phyloP scores from a whole-genome alignment of 2,329 filamentous ascomycete genomes.

The Intubia oerlemansii region DNA sequence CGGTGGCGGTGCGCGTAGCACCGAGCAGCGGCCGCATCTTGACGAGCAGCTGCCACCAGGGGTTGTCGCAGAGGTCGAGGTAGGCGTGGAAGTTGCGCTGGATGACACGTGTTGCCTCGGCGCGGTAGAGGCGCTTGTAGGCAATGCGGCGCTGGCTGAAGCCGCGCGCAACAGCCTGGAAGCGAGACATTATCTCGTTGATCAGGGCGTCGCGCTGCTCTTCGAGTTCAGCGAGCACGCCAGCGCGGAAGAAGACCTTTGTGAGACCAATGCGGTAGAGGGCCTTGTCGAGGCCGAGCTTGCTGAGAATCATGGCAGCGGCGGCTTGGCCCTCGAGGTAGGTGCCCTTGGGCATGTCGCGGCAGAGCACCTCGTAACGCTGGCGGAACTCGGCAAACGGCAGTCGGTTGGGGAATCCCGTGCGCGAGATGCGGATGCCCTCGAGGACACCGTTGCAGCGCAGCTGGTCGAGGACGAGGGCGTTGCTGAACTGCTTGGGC shows the following conservation, averaged over 20 bases:
- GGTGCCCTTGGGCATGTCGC: slow-evolving; percentile 11
- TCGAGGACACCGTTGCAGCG: slow-evolving; percentile 98
- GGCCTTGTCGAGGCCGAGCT: slow-evolving; percentile 63
- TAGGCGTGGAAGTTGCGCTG: slow-evolving; percentile 90
- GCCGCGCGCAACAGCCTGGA: slow-evolving; percentile 80
- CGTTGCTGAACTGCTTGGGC: slow-evolving; percentile 76
- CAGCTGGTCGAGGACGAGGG: slow-evolving; percentile 91
- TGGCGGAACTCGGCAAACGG: slow-evolving; percentile 87
- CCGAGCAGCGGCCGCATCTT: slow-evolving; percentile 91
- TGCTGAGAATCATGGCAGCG: slow-evolving; percentile 71
- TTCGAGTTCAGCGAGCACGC: slow-evolving; percentile 88
- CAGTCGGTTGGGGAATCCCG: slow-evolving; percentile 86
- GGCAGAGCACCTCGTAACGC: slow-evolving; percentile 85
- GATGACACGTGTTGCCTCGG: slow-evolving; percentile 86
- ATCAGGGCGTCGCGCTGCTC: slow-evolving; percentile 87
- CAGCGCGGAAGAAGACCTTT: slow-evolving; percentile 95
- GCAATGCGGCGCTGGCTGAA: slow-evolving; percentile 75
- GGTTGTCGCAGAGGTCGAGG: slow-evolving; percentile 69
- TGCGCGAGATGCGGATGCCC: slow-evolving; percentile 89
- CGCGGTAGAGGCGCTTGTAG: slow-evolving; percentile 82
- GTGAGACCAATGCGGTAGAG: slow-evolving; percentile 87
- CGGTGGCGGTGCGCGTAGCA: slow-evolving; percentile 72
- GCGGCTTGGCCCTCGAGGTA: slow-evolving; percentile 80
- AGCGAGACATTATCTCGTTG: slow-evolving; percentile 77
- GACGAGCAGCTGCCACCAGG: slow-evolving; percentile 92